Evolutionary conservation across 805 yeast species (phyloP), one percentile per base, ranked within the genome.

Genomic region (Pichia insulana): DNA sequence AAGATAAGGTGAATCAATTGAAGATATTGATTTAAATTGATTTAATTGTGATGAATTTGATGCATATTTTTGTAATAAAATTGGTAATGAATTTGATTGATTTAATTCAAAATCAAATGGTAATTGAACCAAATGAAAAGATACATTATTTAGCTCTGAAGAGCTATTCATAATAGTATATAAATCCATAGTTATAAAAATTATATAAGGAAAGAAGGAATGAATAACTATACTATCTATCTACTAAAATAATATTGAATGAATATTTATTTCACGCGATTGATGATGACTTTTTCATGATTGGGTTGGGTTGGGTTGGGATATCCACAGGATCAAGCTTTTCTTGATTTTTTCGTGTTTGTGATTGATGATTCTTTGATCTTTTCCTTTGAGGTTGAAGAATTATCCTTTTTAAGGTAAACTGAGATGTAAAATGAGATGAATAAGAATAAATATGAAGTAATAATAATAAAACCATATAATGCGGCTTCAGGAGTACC

Each of bases 401-500:
- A n/a, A n/a, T n/a, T 27, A 49, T 53, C 54, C 44, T 56, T 53
- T 55, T 68, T 73, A 64, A 74, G 78, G 75, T 90, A 90, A 42
- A 85, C 85, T 58, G 78, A 78, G 62, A 88, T 80, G 78, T 90
- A 90, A 75, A 90, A 90, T 41, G 88, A 81, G 61, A 90, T 87
- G 73, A 90, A 90, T 58, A 90, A 71, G 54, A 90, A 74, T 69
- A 90, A 71, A 70, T 90, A 90, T 42, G 92, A 80, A 45, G 95
- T 80, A 65, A 90, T 73, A 57, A 90, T 84, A 63, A 80, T 70
- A 65, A 87, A 87, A 39, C 98, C 98, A 58, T 78, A 83, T 41
- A 81, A 78, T 42, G 97, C 98, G 49, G 98, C 97, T 54, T 77
- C 75, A 67, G 85, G 94, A 45, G 88, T 81, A 50, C 98, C 98